Percentiles rank a stretch among this genome's conserved stretches.
These are phyloP conservation scores for Brasenia schreberi DNA, from an alignment of 164 flowering plant species.

Conservation along the genomic window DNA sequence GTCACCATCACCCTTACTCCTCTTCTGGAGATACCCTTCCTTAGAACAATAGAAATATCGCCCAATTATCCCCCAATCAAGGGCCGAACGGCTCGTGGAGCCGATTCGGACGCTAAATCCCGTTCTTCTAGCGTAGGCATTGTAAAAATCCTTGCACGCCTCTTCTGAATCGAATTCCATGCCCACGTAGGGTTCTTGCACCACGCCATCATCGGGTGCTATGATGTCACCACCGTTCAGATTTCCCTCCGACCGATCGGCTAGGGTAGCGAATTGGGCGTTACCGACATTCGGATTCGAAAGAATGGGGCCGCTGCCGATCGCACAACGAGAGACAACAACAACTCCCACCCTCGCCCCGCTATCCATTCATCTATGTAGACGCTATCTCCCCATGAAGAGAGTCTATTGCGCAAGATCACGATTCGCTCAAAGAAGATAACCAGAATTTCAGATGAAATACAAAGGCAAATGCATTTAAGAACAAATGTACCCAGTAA, in stretches of 20 bases:
- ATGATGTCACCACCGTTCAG: not conserved
- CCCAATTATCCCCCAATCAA: constrained; percentile 4
- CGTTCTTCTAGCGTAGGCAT: constrained; percentile 9
- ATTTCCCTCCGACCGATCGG: not conserved
- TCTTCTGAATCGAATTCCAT: constrained; percentile 9
- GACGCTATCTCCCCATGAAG: not conserved
- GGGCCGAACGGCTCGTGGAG: constrained; percentile 5
- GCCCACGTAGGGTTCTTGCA: constrained; percentile 5
- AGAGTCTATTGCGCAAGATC: not conserved
- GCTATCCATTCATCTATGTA: not conserved
- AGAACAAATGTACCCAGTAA: no score
- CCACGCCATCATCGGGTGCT: not conserved
- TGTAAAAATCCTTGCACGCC: constrained; percentile 6
- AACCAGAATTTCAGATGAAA: no score
- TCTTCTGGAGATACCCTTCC: constrained; percentile 9
- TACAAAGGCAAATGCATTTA: not conserved
- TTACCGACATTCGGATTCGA: not conserved
- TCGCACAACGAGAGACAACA: not conserved
- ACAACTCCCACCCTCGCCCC: not conserved
- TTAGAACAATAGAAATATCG: constrained; percentile 5
- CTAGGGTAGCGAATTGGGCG: not conserved
- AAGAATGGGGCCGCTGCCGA: not conserved
- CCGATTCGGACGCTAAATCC: constrained; percentile 9
- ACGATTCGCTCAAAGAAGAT: no score
- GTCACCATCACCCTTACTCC: not conserved